A percentile compares a stretch with the other conserved stretches of the same genome.
These are phyloP conservation scores for Colletotrichum limetticola DNA, from an alignment of 2,329 filamentous ascomycete genomes.

Conservation along the genomic window DNA sequence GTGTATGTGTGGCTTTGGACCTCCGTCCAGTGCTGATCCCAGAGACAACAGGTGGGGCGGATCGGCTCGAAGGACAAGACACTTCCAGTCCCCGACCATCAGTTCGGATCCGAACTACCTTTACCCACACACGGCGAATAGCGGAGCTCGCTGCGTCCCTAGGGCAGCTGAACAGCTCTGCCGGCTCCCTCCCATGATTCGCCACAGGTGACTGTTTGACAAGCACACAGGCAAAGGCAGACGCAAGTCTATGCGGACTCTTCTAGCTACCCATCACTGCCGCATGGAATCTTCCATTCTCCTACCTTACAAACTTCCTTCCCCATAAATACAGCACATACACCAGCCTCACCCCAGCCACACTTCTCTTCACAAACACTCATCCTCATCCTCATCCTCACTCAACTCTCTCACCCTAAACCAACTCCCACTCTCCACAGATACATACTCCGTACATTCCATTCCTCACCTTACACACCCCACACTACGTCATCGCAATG, in stretches of 20 bases:
- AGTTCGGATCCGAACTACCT: constrained; percentile 11
- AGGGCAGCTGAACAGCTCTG: background rate
- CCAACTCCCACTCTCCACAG: background rate
- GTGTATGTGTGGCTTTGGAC: too few relatives aligned
- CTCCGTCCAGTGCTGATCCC: too few relatives aligned
- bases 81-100: too few relatives aligned
- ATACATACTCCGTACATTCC: too few relatives aligned
- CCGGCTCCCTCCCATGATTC: background rate
- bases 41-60: background rate
- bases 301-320: background rate
- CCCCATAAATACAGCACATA: background rate
- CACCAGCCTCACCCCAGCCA: background rate
- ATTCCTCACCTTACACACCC: background rate
- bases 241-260: background rate
- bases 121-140: background rate
- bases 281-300: too few relatives aligned
- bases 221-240: too few relatives aligned
- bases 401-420: background rate
- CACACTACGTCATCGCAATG: constrained; percentile 38
- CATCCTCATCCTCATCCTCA: background rate
- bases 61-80: background rate
- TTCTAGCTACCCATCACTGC: background rate
- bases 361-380: background rate
- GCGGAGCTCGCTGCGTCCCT: background rate
- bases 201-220: background rate